Conservation (phyloP, 768 basidiomycete genomes). For the Agrocybe praecox region DNA sequence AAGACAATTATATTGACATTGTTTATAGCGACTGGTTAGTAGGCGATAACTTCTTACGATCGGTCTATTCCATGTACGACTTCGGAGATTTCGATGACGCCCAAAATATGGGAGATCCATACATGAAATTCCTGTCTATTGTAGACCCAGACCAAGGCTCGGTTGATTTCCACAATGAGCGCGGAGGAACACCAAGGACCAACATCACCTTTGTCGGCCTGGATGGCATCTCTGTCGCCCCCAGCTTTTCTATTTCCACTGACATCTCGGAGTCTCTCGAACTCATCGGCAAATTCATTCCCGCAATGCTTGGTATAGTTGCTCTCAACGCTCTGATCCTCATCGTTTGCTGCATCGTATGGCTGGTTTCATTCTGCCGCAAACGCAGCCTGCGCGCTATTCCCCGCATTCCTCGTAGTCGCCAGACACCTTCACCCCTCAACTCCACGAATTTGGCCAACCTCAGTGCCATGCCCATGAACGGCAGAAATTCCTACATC, state of each 20-base stretch:
- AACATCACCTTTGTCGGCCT: constrained; percentile 73
- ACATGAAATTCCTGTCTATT: constrained; percentile 73
- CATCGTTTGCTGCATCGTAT: constrained; percentile 55
- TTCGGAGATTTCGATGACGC: constrained; percentile 76
- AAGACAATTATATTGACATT: constrained; percentile 4
- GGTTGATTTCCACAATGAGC: constrained; percentile 63
- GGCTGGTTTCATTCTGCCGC: constrained; percentile 55
- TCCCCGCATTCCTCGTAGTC: constrained; percentile 23
- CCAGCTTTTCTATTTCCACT: constrained; percentile 56
- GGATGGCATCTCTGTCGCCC: constrained; percentile 39
- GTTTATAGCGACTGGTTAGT: constrained; percentile 73
- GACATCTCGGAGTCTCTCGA: constrained; percentile 62
- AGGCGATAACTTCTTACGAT: constrained; percentile 83
- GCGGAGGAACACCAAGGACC: constrained; percentile 63
- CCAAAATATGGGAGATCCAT: constrained; percentile 73
- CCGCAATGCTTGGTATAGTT: constrained; percentile 74
- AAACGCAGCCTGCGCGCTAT: constrained; percentile 37
- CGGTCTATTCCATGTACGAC: constrained; percentile 82
- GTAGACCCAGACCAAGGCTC: constrained; percentile 73
- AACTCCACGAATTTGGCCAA: constrained; percentile 8
- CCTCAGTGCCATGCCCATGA: constrained; percentile 55
- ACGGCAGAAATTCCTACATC: constrained; percentile 43
- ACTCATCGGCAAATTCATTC: constrained; percentile 65
- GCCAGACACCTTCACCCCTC: constrained; percentile 41
- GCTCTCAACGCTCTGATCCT: constrained; percentile 78